Evolutionary conservation across 1,284 basidiomycete species (phyloP).

Genomic region (Ganoderma lingzhi): DNA sequence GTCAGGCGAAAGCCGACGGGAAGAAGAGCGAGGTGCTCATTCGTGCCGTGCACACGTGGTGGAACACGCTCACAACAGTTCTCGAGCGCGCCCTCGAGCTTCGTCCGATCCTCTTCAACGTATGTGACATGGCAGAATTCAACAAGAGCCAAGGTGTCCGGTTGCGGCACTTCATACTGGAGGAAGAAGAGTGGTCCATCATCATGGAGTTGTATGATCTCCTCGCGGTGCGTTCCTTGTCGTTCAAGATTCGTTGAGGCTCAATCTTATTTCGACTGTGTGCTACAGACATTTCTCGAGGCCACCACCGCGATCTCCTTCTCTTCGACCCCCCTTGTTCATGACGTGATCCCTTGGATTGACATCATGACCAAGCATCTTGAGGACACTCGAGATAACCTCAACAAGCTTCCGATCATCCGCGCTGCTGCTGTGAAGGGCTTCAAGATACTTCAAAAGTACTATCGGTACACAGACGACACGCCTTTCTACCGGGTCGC

Average conservation of each 20-base stretch:
- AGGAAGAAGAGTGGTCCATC: conserved; percentile 28
- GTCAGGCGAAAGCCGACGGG: conserved; percentile 12
- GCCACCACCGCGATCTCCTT: conserved; percentile 30
- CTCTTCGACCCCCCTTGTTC: conserved; percentile 11
- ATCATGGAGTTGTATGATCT: conserved; percentile 19
- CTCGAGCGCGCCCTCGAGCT: conserved; percentile 28
- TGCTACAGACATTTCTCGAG: conserved; percentile 1
- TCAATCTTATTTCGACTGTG: too few species aligned
- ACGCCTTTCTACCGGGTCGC: conserved; percentile 29
- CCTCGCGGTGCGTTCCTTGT: neutral
- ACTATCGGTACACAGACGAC: conserved; percentile 40
- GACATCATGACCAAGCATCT: conserved; percentile 34
- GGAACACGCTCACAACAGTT: conserved; percentile 34
- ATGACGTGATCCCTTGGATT: conserved; percentile 41
- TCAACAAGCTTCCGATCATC: conserved; percentile 23
- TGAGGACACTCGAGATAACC: conserved; percentile 24
- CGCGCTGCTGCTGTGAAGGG: conserved; percentile 33
- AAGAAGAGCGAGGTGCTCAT: conserved; percentile 24
- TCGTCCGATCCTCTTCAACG: conserved; percentile 13
- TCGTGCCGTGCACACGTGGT: conserved; percentile 29
- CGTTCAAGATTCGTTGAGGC: too few species aligned
- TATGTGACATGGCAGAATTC: conserved; percentile 18
- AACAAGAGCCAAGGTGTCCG: conserved; percentile 13
- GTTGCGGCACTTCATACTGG: conserved; percentile 19
- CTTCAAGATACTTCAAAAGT: conserved; percentile 39